Conservation (phyloP, 2,329 filamentous ascomycete genomes). For the Alternaria dauci region DNA sequence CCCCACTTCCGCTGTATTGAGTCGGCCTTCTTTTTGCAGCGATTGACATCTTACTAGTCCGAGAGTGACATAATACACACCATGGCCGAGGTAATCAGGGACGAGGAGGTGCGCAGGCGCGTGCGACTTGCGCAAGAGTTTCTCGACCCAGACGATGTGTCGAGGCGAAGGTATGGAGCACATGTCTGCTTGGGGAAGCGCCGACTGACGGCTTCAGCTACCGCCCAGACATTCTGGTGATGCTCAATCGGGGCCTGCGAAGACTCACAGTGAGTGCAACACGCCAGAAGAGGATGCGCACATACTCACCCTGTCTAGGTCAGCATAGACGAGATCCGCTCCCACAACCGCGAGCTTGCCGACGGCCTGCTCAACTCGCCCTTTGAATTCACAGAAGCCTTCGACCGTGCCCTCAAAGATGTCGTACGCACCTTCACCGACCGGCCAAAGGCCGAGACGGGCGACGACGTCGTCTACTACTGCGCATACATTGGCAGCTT, state of each 20-base stretch:
- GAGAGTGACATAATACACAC: not conserved
- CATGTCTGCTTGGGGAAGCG: constrained; percentile 17
- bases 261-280: constrained; percentile 61
- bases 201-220: constrained; percentile 69
- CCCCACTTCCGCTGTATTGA: not conserved
- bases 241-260: constrained; percentile 69
- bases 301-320: constrained; percentile 41
- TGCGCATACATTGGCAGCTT: constrained; percentile 98
- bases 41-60: not conserved
- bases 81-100: constrained; percentile 64
- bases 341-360: constrained; percentile 85
- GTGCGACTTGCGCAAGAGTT: constrained; percentile 91
- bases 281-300: no score
- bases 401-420: constrained; percentile 88
- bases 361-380: constrained; percentile 81
- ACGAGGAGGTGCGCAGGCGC: constrained; percentile 84
- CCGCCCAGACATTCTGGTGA: constrained; percentile 84
- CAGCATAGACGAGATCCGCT: constrained; percentile 85
- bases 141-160: constrained; percentile 78
- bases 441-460: constrained; percentile 76
- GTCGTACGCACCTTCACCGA: constrained; percentile 82
- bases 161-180: constrained; percentile 60
- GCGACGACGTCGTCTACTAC: constrained; percentile 84
- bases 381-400: constrained; percentile 87
- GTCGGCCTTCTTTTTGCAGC: not conserved